These are phyloP conservation scores for Hypoxylon rubiginosum DNA, from an alignment of 2,329 filamentous ascomycete genomes.

Conservation along the genomic window DNA sequence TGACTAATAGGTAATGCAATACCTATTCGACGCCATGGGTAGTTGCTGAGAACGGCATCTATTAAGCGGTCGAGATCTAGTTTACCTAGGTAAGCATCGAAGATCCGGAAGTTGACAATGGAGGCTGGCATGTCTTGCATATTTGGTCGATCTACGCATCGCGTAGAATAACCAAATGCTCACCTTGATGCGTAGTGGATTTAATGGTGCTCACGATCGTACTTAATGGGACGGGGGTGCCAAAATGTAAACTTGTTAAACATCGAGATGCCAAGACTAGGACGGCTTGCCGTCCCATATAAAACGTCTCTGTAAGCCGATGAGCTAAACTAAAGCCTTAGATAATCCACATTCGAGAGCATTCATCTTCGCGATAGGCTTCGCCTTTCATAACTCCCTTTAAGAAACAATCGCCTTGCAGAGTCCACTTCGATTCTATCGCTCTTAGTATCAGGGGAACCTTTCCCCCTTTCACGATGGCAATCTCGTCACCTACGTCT, in stretches of 20 bases:
- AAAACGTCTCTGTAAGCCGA: neutral
- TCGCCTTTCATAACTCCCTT: slow-evolving; percentile 40
- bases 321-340: slow-evolving; percentile 8
- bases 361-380: slow-evolving; percentile 37
- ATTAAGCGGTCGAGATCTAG: slow-evolving; percentile 25
- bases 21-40: slow-evolving; percentile 23
- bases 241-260: too few species aligned
- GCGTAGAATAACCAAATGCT: slow-evolving; percentile 1
- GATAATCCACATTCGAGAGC: slow-evolving; percentile 35
- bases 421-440: slow-evolving; percentile 27
- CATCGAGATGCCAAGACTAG: neutral
- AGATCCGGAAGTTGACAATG: slow-evolving; percentile 31
- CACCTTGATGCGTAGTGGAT: too few species aligned
- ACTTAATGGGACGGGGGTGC: neutral
- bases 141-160: slow-evolving; percentile 15
- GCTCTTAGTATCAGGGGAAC: slow-evolving; percentile 36
- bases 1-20: slow-evolving; percentile 19
- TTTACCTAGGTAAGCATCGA: slow-evolving; percentile 23
- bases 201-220: slow-evolving; percentile 5
- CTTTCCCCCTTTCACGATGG: slow-evolving; percentile 36
- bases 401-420: slow-evolving; percentile 41
- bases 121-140: slow-evolving; percentile 16
- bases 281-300: neutral
- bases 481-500: slow-evolving; percentile 37
- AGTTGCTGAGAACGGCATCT: slow-evolving; percentile 2